Evolutionary conservation across 2,329 filamentous ascomycete genomes (phyloP).

Genomic region (Zymoseptoria passerinii): DNA sequence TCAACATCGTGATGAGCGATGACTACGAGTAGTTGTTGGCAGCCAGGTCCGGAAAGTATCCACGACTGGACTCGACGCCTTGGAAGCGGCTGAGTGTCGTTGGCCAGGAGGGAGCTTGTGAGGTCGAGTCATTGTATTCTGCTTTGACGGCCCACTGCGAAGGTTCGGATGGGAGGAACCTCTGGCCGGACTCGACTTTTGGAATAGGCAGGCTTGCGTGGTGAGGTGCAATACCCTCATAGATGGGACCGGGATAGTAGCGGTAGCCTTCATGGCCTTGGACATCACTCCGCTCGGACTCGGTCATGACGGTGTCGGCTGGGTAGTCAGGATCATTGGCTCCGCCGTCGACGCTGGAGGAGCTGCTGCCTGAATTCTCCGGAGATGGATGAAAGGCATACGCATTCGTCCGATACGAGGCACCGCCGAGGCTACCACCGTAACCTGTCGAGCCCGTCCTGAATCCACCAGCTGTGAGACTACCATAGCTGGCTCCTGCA

Average conservation of each 20-base stretch:
- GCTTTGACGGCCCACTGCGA: conserved; percentile 34
- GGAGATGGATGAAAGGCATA: conserved; percentile 19
- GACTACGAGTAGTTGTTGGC: conserved; percentile 18
- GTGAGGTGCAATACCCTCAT: conserved; percentile 30
- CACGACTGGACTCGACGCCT: conserved; percentile 40
- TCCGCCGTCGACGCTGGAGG: conserved; percentile 28
- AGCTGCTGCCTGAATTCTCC: conserved; percentile 38
- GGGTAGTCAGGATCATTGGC: conserved; percentile 24
- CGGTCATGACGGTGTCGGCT: conserved; percentile 33
- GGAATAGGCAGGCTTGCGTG: conserved; percentile 22
- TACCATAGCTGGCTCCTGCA: conserved; percentile 20
- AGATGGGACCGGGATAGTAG: conserved; percentile 40
- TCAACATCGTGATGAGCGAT: not conserved
- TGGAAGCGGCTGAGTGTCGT: conserved; percentile 38
- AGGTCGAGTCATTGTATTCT: conserved; percentile 33
- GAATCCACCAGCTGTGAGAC: conserved; percentile 27
- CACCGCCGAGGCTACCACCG: conserved; percentile 16
- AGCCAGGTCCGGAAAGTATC: conserved; percentile 40
- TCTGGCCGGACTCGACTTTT: conserved; percentile 25
- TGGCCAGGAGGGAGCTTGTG: conserved; percentile 28
- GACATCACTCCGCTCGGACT: conserved; percentile 36
- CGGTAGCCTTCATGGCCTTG: conserved; percentile 37
- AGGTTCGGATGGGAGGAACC: conserved; percentile 24
- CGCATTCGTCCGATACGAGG: conserved; percentile 24
- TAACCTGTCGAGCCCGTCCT: conserved; percentile 17